Base-by-base conservation (phyloP, 305 asterid species). In the Withania somnifera region DNA sequence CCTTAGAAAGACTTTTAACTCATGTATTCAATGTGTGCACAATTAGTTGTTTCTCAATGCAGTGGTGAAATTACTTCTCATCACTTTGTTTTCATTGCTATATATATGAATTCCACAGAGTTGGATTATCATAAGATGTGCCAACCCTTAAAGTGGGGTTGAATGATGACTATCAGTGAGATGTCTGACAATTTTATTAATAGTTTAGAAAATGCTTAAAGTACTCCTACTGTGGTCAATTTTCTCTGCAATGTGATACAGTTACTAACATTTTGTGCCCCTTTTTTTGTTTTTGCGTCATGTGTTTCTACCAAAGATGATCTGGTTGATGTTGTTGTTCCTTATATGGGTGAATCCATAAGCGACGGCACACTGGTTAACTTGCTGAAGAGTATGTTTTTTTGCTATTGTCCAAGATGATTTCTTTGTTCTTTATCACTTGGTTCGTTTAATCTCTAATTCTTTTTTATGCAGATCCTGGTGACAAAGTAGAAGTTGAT, bases 261-360 rank as follows among this genome's bases (percentile, higher is more conserved):
- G 6, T 61, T 13, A 45, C 60, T 34, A 45, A 67, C 51, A 50
- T 81, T 67, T 82, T 30, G 50, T 32, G 17, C 51, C 26, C 32
- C 36, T 68, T 53, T 60, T 66, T 54, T 34, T 26, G 17, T 68
- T 53, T 60, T 66, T 54, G 40, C 42, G 17, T 17, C 61, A 75
- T 77, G 28, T 86, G 78, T 82, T 36, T 84, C 79, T 76, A 84
- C 90, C 90, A 89, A 87, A 86, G 97, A 90, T 77, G 98, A 94
- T 86, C 81, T 85, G 76, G 89, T 94, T 82, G 99, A 94, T 85
- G 98, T 97, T 86, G 97, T 97, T 47, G 99, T 97, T 45, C 99
- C 99, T 22, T 90, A 83, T 84, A 97, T 94, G 99, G 99, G 99
- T 6, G 99, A 97, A 93, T 97, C 99, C 42, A 94, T 94, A 86